phyloP scores from a whole-genome alignment of 306 rosid genomes.

The Cucurbita argyrosperma region DNA sequence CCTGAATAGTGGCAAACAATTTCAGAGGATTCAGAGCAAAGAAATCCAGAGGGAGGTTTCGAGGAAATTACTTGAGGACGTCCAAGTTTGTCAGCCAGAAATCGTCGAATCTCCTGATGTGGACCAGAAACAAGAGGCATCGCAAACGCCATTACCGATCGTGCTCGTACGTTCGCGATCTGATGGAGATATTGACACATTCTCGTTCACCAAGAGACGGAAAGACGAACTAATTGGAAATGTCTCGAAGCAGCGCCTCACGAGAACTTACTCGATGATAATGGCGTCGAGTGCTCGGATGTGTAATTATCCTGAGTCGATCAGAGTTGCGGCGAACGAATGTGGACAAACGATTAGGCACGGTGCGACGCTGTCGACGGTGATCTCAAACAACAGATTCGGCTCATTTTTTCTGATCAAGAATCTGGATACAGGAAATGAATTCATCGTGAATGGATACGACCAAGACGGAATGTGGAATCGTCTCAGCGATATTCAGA shows the following conservation, averaged over 20 bases:
- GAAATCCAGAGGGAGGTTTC: constrained; percentile 11
- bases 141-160: constrained; percentile 8
- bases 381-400: constrained; percentile 1
- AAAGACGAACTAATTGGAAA: constrained; percentile 35
- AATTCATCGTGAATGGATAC: constrained; percentile 60
- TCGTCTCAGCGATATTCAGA: constrained; percentile 54
- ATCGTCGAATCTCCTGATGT: not conserved
- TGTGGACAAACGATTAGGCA: not conserved
- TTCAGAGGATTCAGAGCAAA: constrained; percentile 7
- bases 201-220: constrained; percentile 21
- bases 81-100: not conserved
- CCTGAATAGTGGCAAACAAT: constrained; percentile 26
- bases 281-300: not conserved
- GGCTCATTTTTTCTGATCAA: constrained; percentile 63
- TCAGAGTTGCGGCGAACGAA: constrained; percentile 9
- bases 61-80: not conserved
- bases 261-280: constrained; percentile 28
- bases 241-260: constrained; percentile 48
- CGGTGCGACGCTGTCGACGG: constrained; percentile 3
- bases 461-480: constrained; percentile 71
- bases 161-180: constrained; percentile 54
- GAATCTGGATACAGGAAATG: constrained; percentile 70
- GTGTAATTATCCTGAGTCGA: not conserved
- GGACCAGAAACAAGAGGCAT: not conserved
- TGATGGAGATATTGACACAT: constrained; percentile 37